A percentile compares a stretch with the other conserved stretches of the same genome.
phyloP scores from a whole-genome alignment of 2,329 filamentous ascomycete species.

The Claviceps quebecensis region DNA sequence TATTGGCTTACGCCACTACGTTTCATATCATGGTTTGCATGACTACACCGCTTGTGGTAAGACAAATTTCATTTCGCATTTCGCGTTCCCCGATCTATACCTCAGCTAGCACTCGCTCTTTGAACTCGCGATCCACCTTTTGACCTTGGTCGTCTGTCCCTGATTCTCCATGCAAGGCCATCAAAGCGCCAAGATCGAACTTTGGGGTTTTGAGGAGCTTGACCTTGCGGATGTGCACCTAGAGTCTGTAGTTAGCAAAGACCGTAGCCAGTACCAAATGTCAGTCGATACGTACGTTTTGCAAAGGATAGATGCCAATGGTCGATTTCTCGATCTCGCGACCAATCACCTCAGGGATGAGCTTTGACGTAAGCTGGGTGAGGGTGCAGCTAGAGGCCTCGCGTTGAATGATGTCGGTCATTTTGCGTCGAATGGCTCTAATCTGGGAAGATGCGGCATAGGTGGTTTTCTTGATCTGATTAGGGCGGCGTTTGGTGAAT shows the following conservation, averaged over 20 bases:
- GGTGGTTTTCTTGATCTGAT: conserved; percentile 99
- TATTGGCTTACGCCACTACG: conserved; percentile 24
- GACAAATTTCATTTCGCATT: conserved; percentile 14
- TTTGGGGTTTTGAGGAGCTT: conserved; percentile 98
- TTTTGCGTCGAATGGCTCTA: conserved; percentile 97
- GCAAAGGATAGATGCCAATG: conserved; percentile 98
- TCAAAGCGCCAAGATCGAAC: conserved; percentile 94
- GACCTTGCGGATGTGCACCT: conserved; percentile 99
- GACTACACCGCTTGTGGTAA: conserved; percentile 15
- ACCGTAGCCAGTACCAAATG: background rate
- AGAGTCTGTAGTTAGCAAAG: background rate
- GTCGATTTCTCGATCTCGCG: conserved; percentile 99
- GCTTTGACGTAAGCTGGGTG: conserved; percentile 92
- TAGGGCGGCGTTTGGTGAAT: conserved; percentile 97
- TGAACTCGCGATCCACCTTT: conserved; percentile 99
- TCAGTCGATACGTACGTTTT: conserved; percentile 58
- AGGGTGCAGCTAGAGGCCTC: conserved; percentile 92
- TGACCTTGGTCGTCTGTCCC: conserved; percentile 90
- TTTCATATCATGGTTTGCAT: conserved; percentile 25
- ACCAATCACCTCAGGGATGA: conserved; percentile 98
- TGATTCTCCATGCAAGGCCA: conserved; percentile 96
- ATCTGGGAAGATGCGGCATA: conserved; percentile 97
- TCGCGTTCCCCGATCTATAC: conserved; percentile 50
- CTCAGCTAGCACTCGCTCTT: conserved; percentile 87
- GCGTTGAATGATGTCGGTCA: conserved; percentile 96